Conservation (phyloP, 1,284 basidiomycete species). For the Ustanciosporium gigantosporum region DNA sequence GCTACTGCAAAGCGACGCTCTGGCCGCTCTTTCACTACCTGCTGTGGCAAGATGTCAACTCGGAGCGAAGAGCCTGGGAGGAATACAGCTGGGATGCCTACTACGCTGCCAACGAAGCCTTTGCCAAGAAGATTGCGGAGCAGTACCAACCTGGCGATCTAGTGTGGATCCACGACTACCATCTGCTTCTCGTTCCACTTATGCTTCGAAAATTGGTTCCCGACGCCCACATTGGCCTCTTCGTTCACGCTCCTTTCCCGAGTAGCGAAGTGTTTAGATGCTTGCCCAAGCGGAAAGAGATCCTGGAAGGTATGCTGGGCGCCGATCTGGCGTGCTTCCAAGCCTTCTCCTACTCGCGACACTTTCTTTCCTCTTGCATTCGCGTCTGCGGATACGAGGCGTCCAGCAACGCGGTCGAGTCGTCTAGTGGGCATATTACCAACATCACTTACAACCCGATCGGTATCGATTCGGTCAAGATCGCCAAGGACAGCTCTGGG, state of each 20-base stretch:
- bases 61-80: constrained; percentile 68
- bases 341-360: constrained; percentile 92
- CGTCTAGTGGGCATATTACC: constrained; percentile 83
- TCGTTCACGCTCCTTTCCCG: constrained; percentile 96
- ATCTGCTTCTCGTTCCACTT: constrained; percentile 85
- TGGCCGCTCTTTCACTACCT: constrained; percentile 99
- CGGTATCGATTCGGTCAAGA: constrained; percentile 92
- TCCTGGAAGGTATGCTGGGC: constrained; percentile 96
- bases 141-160: constrained; percentile 87
- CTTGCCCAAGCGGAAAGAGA: constrained; percentile 80
- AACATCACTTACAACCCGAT: constrained; percentile 90
- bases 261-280: constrained; percentile 94
- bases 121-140: constrained; percentile 75
- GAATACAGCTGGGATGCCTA: constrained; percentile 80
- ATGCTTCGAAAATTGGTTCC: constrained; percentile 78
- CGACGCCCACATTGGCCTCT: constrained; percentile 80
- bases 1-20: constrained; percentile 95
- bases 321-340: constrained; percentile 96
- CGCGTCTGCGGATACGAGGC: constrained; percentile 95
- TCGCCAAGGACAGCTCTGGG: constrained; percentile 76
- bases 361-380: constrained; percentile 92
- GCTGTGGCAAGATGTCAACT: constrained; percentile 84
- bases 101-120: constrained; percentile 80
- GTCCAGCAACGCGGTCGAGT: constrained; percentile 75
- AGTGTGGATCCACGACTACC: constrained; percentile 68